Evolutionary conservation across 139 green algal species (phyloP), one percentile per base, ranked within the genome.

Genomic region (Nannochloris sp.): DNA sequence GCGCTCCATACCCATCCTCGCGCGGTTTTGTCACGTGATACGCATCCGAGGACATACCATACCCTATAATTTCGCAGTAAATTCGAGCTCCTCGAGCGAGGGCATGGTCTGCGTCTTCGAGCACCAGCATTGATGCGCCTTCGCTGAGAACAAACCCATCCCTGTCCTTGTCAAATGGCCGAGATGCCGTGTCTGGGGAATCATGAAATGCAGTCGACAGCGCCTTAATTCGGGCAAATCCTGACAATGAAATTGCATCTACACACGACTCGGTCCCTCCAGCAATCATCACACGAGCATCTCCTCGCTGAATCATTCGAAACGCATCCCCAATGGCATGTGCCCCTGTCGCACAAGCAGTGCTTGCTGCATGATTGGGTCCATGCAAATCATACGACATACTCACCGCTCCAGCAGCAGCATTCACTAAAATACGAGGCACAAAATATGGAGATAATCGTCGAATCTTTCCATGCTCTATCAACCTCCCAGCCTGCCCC

Each of bases 381-480:
- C 92, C 92, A 69, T 69, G 69, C 31, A 88, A 60, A n/a, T 80
- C 75, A 53, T 81, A 57, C 36, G 62, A 67, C 19, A 97, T 94
- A 74, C 85, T 90, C 48, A 98, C 81, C 2, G 83, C 77, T 2
- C 93, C 93, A 1, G 89, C 83, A 2, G 92, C 86, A 82, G 94
- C 93, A 83, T 97, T 97, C 61, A 78, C 60, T 27, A 98, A 73
- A 12, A 96, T 85, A 4, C 80, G 72, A 15, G 93, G 88, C n/a
- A 98, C 77, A 64, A 97, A 96, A 74, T 86, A 96, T 23, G 93
- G 93, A 21, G 73, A 87, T 24, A 97, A 29, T 14, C 85, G 73
- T 4, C 85, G 70, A 25, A 86, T 29, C 49, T 75, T 78, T 15
- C 75, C 78, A 5, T 59, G 50, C 11, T 54, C 60, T 51, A 76